A percentile compares a stretch with the other conserved stretches of the same genome.
phyloP scores from a whole-genome alignment of 1,284 basidiomycete species.

The Marasmius oreades region DNA sequence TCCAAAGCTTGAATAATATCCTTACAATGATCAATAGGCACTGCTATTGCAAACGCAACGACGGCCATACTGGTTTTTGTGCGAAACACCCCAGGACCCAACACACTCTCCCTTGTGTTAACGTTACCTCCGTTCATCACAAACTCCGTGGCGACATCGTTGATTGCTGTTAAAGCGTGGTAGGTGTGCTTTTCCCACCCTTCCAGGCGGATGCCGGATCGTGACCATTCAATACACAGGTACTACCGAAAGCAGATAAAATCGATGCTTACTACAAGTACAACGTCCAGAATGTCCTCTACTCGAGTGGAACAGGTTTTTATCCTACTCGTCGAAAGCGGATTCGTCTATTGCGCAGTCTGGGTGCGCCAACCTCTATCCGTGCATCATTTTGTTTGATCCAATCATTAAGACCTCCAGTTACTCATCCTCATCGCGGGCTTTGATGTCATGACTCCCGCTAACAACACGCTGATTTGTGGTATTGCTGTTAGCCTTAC shows the following conservation, averaged over 20 bases:
- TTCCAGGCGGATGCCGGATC: background rate
- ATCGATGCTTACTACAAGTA: slow-evolving; percentile 3
- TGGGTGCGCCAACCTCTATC: slow-evolving; percentile 2
- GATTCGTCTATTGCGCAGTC: slow-evolving; percentile 8
- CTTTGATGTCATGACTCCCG: slow-evolving; percentile 6
- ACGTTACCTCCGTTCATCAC: slow-evolving; percentile 10
- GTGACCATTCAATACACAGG: background rate
- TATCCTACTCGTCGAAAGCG: slow-evolving; percentile 6
- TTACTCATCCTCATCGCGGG: slow-evolving; percentile 9
- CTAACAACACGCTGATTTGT: slow-evolving; percentile 4
- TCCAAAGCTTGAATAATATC: background rate
- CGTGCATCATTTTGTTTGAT: background rate
- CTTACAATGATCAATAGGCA: background rate
- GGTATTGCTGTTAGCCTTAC: slow-evolving; percentile 11
- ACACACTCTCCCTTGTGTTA: slow-evolving; percentile 9
- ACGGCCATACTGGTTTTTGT: slow-evolving; percentile 6
- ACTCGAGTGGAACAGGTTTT: slow-evolving; percentile 4
- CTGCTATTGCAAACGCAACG: background rate
- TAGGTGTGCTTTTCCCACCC: background rate
- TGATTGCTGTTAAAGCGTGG: slow-evolving; percentile 8
- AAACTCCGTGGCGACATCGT: slow-evolving; percentile 4
- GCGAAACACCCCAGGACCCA: background rate
- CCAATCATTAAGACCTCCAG: background rate
- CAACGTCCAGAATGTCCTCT: slow-evolving; percentile 1
- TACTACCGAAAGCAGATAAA: slow-evolving; percentile 6